Evolutionary conservation across 1,139 yeast genomes (phyloP).

Genomic region (Taphrina deformans): DNA sequence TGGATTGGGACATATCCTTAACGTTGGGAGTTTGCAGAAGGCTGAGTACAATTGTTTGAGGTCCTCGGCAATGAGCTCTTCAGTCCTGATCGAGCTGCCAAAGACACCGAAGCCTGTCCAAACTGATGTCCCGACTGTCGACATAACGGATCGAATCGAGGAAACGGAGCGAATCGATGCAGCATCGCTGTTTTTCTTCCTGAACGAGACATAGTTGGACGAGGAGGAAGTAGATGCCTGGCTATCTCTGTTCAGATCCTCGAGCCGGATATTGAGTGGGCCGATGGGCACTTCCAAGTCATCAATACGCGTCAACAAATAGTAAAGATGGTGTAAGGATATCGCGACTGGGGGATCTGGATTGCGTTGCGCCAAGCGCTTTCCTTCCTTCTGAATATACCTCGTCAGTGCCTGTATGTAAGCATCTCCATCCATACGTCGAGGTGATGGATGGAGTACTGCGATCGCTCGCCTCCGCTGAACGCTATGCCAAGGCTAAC

Average conservation of each 20-base stretch:
- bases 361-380: constrained; percentile 26
- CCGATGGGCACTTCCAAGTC: constrained; percentile 61
- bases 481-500: no score
- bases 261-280: constrained; percentile 60
- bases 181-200: constrained; percentile 58
- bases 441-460: background rate
- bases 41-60: constrained; percentile 62
- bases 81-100: constrained; percentile 10
- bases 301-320: constrained; percentile 59
- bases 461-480: no score
- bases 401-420: constrained; percentile 21
- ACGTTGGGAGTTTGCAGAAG: constrained; percentile 65
- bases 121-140: constrained; percentile 50
- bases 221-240: constrained; percentile 43
- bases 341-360: constrained; percentile 23
- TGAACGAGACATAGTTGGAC: constrained; percentile 50
- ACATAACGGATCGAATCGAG: constrained; percentile 59
- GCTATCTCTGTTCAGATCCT: constrained; percentile 53
- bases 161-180: constrained; percentile 63
- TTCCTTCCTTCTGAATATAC: constrained; percentile 22
- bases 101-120: constrained; percentile 41
- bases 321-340: constrained; percentile 64
- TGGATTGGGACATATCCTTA: constrained; percentile 60
- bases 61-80: constrained; percentile 44
- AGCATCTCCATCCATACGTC: constrained; percentile 29